Percentiles rank a stretch among this genome's conserved stretches.
These are phyloP conservation scores for Fistulinella prunicolor DNA, from an alignment of 768 basidiomycete species.

Conservation along the genomic window DNA sequence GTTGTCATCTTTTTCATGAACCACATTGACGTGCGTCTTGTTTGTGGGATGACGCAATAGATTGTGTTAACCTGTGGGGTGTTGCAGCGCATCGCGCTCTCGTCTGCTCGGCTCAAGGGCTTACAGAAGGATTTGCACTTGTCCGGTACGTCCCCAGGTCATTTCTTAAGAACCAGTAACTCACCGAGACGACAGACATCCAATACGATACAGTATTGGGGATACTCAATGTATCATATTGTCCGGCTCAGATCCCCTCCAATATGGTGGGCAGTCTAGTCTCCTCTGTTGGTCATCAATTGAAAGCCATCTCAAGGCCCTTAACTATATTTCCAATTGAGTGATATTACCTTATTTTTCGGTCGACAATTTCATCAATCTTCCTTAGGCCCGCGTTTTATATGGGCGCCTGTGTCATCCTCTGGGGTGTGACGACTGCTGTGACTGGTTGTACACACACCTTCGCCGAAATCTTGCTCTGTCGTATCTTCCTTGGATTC, in stretches of 20 bases:
- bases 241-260: constrained; percentile 50
- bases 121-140: constrained; percentile 47
- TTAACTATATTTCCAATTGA: constrained; percentile 54
- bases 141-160: constrained; percentile 33
- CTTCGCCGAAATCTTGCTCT: constrained; percentile 54
- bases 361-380: neutral
- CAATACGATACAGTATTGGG: constrained; percentile 55
- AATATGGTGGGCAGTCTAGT: constrained; percentile 7
- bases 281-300: neutral
- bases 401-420: constrained; percentile 55
- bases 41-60: neutral
- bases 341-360: neutral
- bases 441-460: constrained; percentile 60
- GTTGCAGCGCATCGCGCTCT: constrained; percentile 45
- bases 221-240: constrained; percentile 57
- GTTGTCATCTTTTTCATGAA: constrained; percentile 64
- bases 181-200: constrained; percentile 36
- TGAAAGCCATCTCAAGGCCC: constrained; percentile 36
- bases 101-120: constrained; percentile 49
- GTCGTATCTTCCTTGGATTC: constrained; percentile 60
- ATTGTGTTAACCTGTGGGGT: neutral
- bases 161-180: neutral
- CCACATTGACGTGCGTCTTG: constrained; percentile 54
- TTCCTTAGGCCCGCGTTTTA: constrained; percentile 57
- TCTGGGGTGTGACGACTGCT: constrained; percentile 64